Conservation (phyloP, 768 basidiomycete genomes). For the Lactarius vividus region DNA sequence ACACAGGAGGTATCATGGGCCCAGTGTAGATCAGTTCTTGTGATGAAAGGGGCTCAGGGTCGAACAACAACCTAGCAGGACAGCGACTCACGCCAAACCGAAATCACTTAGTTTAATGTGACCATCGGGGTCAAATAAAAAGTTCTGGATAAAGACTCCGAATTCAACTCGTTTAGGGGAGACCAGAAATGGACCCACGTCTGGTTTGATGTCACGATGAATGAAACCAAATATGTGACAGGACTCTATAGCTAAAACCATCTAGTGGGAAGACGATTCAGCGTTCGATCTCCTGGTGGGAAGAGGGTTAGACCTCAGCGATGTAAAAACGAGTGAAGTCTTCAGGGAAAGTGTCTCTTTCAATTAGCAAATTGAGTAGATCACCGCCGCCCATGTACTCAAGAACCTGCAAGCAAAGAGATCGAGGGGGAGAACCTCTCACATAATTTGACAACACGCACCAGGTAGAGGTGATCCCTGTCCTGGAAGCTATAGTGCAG, state of each 20-base stretch:
- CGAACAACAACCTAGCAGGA: conserved; percentile 3
- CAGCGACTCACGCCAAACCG: conserved; percentile 79
- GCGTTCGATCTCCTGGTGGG: conserved; percentile 4
- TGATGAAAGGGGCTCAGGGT: conserved; percentile 12
- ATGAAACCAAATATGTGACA: conserved; percentile 96
- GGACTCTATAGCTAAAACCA: conserved; percentile 90
- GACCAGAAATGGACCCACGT: conserved; percentile 48
- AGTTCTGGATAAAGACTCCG: conserved; percentile 59
- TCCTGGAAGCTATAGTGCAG: conserved; percentile 95
- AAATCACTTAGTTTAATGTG: conserved; percentile 96
- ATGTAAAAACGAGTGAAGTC: conserved; percentile 91
- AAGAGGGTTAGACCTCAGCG: conserved; percentile 64
- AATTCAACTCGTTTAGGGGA: conserved; percentile 6
- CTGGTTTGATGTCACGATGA: conserved; percentile 96
- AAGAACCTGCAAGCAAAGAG: conserved; percentile 68
- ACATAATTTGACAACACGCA: conserved; percentile 41
- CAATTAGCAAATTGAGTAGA: conserved; percentile 92
- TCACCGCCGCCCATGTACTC: conserved; percentile 98
- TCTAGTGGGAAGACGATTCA: conserved; percentile 45
- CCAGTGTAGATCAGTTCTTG: conserved; percentile 91
- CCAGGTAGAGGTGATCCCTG: conserved; percentile 91
- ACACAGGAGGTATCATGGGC: conserved; percentile 91
- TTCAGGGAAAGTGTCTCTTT: conserved; percentile 87
- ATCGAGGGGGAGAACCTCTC: conserved; percentile 38
- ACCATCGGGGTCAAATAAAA: conserved; percentile 89